Conservation (phyloP, 139 green algal species). For the Coelastrella sp. region DNA sequence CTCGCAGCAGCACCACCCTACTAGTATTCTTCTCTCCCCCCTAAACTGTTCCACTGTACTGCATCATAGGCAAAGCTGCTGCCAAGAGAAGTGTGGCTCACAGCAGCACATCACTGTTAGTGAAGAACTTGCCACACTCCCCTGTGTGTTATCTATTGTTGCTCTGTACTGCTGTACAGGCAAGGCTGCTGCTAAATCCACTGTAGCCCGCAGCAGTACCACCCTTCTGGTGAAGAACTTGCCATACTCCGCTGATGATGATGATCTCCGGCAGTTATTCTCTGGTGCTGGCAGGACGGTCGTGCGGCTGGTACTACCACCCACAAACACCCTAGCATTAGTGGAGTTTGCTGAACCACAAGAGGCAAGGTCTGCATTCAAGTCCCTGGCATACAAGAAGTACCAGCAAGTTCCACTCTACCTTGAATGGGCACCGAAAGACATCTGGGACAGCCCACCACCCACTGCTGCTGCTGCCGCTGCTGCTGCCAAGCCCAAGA, state of each 20-base stretch:
- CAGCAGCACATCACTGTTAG: constrained; percentile 79
- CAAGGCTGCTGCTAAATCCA: too few relatives aligned
- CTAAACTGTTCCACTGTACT: too few relatives aligned
- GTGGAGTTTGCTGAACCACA: constrained; percentile 87
- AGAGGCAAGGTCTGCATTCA: constrained; percentile 62
- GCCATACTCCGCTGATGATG: constrained; percentile 70
- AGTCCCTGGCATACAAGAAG: constrained; percentile 94
- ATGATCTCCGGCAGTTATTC: constrained; percentile 83
- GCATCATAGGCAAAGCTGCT: constrained; percentile 14
- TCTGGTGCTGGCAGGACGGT: constrained; percentile 56
- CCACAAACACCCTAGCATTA: constrained; percentile 89
- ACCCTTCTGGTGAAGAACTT: too few relatives aligned
- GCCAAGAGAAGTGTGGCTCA: constrained; percentile 67
- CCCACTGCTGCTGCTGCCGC: background rate
- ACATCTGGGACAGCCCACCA: constrained; percentile 68
- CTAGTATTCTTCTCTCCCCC: too few relatives aligned
- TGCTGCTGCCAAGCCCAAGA: background rate
- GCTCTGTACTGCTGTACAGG: too few relatives aligned
- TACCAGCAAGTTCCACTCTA: constrained; percentile 97
- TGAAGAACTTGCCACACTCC: constrained; percentile 95
- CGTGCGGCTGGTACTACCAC: constrained; percentile 87
- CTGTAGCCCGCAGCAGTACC: too few relatives aligned
- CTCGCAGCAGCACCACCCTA: too few relatives aligned
- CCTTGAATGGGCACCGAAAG: constrained; percentile 96
- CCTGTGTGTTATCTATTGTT: too few relatives aligned